These are phyloP conservation scores for Trypethelium eluteriae DNA, from an alignment of 495 filamentous ascomycete genomes.

Conservation along the genomic window DNA sequence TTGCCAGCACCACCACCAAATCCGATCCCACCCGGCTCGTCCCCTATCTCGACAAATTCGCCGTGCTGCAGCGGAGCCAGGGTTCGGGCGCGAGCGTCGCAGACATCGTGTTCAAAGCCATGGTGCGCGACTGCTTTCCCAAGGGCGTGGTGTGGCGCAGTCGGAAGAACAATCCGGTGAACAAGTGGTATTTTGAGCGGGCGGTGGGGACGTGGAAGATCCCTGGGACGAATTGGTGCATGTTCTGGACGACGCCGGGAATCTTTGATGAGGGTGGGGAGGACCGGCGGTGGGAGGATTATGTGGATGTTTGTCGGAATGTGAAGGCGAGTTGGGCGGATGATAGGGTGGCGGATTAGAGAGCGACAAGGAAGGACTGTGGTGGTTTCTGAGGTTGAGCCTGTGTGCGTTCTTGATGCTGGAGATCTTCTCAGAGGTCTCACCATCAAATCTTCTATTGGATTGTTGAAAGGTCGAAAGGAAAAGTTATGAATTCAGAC, in stretches of 20 bases:
- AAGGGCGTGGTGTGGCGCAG: conserved; percentile 39
- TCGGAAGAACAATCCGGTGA: conserved; percentile 39
- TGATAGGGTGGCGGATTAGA: conserved; percentile 42
- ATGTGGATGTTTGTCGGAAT: conserved; percentile 69
- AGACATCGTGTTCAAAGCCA: conserved; percentile 90
- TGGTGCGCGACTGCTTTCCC: conserved; percentile 84
- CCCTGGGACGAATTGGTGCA: conserved; percentile 72
- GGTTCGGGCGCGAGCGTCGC: conserved; percentile 79
- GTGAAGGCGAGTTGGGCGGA: conserved; percentile 83
- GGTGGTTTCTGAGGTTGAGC: no score
- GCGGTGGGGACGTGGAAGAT: conserved; percentile 76
- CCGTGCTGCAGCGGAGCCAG: conserved; percentile 79
- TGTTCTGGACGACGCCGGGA: conserved; percentile 90
- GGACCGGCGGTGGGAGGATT: conserved; percentile 58
- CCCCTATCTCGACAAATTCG: conserved; percentile 97
- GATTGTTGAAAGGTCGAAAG: no score
- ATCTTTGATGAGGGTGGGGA: conserved; percentile 34
- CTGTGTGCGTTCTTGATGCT: no score
- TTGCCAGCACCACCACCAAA: conserved; percentile 37
- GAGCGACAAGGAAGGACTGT: no score
- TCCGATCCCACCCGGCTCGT: conserved; percentile 52
- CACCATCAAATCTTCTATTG: no score
- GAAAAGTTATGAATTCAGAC: no score
- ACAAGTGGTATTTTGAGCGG: conserved; percentile 71
- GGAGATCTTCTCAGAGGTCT: no score